phyloP scores from a whole-genome alignment of 169 alveolate species.

The Eimeria tenella region DNA sequence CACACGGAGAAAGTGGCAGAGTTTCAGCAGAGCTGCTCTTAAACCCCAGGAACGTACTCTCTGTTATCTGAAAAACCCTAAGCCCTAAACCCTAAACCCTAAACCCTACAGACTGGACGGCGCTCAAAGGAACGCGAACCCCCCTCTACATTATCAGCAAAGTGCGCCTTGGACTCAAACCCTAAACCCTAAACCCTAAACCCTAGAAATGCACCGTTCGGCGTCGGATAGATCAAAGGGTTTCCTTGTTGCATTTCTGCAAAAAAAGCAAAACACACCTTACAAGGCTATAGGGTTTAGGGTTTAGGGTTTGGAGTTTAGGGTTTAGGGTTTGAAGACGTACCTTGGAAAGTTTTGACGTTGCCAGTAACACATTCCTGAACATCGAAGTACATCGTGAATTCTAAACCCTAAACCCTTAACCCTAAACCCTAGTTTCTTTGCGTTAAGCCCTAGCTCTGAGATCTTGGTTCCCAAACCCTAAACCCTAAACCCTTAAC shows the following conservation, averaged over 20 bases:
- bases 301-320: neutral
- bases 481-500: conserved; percentile 36
- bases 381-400: neutral
- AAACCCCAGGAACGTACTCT: too few species aligned
- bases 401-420: neutral
- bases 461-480: neutral
- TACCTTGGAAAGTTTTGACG: conserved; percentile 20
- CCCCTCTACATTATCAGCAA: too few species aligned
- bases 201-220: conserved; percentile 7
- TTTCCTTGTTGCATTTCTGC: neutral
- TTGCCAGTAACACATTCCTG: conserved; percentile 10
- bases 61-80: too few species aligned
- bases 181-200: neutral
- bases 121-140: too few species aligned
- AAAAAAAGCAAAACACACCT: neutral
- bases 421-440: conserved; percentile 30
- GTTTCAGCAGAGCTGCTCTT: too few species aligned
- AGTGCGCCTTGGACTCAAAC: neutral
- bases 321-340: neutral
- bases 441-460: neutral
- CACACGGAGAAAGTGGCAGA: too few species aligned
- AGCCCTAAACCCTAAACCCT: too few species aligned
- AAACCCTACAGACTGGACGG: too few species aligned
- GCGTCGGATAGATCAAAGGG: neutral
- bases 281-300: neutral